Evolutionary conservation across 1,284 basidiomycete genomes (phyloP), one percentile per base, ranked within the genome.

Genomic region (Takashimella tepidaria): DNA sequence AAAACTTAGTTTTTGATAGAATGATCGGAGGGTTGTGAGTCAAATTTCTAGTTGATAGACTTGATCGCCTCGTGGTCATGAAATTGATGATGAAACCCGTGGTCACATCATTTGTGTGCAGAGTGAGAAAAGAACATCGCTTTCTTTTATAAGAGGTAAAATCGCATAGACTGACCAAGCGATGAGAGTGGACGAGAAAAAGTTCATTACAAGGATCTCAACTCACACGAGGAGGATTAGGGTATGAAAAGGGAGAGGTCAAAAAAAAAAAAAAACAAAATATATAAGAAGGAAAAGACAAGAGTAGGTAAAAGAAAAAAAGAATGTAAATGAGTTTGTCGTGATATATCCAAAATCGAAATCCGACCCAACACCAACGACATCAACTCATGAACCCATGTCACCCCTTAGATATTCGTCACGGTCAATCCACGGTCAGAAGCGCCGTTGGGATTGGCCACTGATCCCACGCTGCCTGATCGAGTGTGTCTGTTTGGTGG

Each of bases 381-480:
- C 22, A 5, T 43, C 41, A 21, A n/a, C 41, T n/a, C 13, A 21
- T 19, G 41, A 19, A 21, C 19, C 22, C 8, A 43, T 43, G 41
- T 5, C 19, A 26, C 25, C 25, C 10, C 21, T 53, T 53, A 53
- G 31, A 40, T 37, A 24, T 53, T 53, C 5, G 52, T 49, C 46
- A 53, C 52, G 22, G 52, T 53, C 11, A 53, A 47, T 31, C 48
- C 52, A n/a, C 52, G 47, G 16, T 40, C 41, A 13, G 16, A 5
- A 11, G 41, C 25, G 21, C 42, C 42, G 21, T n/a, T 43, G 26
- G 31, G 31, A 16, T 53, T 27, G n/a, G n/a, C n/a, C 2, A 45
- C 42, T 11, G 47, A 49, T 2, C 47, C 52, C n/a, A 49, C 41
- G 21, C 47, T 49, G 27, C 40, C 45, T 3, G 27, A 45, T 2